These are phyloP conservation scores for Coprinopsis cinerea DNA, from an alignment of 768 basidiomycete species.

Conservation along the genomic window DNA sequence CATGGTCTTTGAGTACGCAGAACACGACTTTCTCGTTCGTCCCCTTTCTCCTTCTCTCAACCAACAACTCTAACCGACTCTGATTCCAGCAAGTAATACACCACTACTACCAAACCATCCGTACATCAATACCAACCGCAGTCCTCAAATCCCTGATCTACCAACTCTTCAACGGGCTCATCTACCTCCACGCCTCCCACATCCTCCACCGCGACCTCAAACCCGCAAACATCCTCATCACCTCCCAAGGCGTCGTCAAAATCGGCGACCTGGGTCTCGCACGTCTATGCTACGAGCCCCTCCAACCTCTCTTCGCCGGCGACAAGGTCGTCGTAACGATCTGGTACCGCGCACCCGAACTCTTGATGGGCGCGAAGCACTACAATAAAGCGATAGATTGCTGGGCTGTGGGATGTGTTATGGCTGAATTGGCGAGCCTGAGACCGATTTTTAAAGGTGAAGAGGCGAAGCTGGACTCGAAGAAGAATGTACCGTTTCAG, in stretches of 20 bases:
- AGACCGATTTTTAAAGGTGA: slow-evolving; percentile 99
- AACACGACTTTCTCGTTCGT: slow-evolving; percentile 93
- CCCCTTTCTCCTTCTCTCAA: background rate
- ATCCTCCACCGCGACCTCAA: slow-evolving; percentile 97
- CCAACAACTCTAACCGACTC: background rate
- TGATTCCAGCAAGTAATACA: slow-evolving; percentile 89
- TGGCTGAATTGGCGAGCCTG: slow-evolving; percentile 90
- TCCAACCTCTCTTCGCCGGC: slow-evolving; percentile 86
- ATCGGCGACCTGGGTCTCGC: slow-evolving; percentile 98
- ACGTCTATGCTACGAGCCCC: slow-evolving; percentile 82
- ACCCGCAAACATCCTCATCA: slow-evolving; percentile 98
- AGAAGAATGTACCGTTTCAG: slow-evolving; percentile 98
- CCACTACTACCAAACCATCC: slow-evolving; percentile 89
- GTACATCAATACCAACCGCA: slow-evolving; percentile 63
- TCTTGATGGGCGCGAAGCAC: slow-evolving; percentile 93
- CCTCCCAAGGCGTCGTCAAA: slow-evolving; percentile 82
- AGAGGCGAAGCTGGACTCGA: slow-evolving; percentile 94
- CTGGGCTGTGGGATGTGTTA: slow-evolving; percentile 98
- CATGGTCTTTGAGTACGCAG: slow-evolving; percentile 99
- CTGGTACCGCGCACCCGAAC: slow-evolving; percentile 98
- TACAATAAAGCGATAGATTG: slow-evolving; percentile 96
- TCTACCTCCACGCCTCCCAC: slow-evolving; percentile 92
- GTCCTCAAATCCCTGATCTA: slow-evolving; percentile 92
- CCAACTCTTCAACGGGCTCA: slow-evolving; percentile 89
- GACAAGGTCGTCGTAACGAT: slow-evolving; percentile 99